Evolutionary conservation across 352 stramenopile genomes (phyloP).

Genomic region (Phytophthora podocarpi): DNA sequence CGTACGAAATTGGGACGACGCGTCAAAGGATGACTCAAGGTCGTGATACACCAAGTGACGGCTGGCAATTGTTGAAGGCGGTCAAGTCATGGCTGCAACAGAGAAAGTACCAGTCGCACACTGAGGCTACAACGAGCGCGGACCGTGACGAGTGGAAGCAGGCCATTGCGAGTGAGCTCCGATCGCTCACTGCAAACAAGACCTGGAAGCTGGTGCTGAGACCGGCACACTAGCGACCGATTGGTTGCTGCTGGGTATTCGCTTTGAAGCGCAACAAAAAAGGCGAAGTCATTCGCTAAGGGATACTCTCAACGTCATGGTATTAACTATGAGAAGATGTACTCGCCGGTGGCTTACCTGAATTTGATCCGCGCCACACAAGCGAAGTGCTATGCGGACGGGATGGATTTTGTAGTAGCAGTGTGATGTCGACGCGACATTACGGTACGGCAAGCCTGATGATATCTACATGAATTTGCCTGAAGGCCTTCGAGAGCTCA

Average conservation of each 20-base stretch:
- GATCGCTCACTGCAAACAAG: too few relatives aligned
- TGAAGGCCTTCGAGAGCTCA: too few relatives aligned
- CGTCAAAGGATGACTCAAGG: too few relatives aligned
- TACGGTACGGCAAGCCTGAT: too few relatives aligned
- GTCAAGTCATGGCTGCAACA: neutral
- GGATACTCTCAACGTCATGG: conserved; percentile 22
- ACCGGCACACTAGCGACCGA: conserved; percentile 5
- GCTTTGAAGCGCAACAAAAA: conserved; percentile 3
- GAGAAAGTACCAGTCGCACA: neutral
- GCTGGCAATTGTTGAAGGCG: too few relatives aligned
- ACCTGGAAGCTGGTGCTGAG: conserved; percentile 1
- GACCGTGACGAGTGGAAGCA: neutral
- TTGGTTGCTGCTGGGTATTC: conserved; percentile 7
- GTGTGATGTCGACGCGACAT: too few relatives aligned
- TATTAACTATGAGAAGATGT: conserved; percentile 25
- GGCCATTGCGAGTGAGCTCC: neutral
- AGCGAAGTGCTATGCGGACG: too few relatives aligned
- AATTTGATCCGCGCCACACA: too few relatives aligned
- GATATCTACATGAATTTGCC: too few relatives aligned
- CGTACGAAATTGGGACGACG: too few relatives aligned
- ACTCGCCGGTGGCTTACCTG: conserved; percentile 20
- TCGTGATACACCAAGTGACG: too few relatives aligned
- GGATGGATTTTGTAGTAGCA: too few relatives aligned
- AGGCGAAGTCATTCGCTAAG: neutral
- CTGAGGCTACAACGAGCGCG: neutral